These are phyloP conservation scores for Cudoniella acicularis DNA, from an alignment of 495 filamentous ascomycete species.

Conservation along the genomic window DNA sequence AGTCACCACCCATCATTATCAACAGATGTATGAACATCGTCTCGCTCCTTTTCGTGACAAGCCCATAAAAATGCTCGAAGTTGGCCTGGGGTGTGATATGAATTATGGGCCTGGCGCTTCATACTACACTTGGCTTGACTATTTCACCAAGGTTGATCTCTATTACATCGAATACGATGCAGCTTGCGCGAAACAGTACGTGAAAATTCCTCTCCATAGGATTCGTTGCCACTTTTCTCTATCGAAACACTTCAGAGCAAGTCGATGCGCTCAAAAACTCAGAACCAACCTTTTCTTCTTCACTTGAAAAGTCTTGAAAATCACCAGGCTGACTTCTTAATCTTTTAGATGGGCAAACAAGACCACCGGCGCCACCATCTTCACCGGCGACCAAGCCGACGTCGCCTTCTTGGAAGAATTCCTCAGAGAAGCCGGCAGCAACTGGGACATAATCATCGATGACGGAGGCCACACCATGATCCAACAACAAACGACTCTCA, in stretches of 20 bases:
- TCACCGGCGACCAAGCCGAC: conserved; percentile 9
- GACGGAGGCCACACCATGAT: conserved; percentile 16
- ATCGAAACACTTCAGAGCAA: no score
- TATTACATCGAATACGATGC: conserved; percentile 19
- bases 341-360: neutral
- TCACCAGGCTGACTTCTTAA: no score
- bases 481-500: conserved; percentile 9
- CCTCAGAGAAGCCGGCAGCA: conserved; percentile 5
- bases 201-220: neutral
- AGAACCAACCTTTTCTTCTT: no score
- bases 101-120: conserved; percentile 14
- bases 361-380: conserved; percentile 1
- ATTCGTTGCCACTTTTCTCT: neutral
- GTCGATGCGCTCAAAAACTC: no score
- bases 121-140: conserved; percentile 18
- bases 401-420: conserved; percentile 10
- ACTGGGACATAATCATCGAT: conserved; percentile 19
- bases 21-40: conserved; percentile 3
- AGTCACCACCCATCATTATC: conserved; percentile 5
- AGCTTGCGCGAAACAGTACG: conserved; percentile 8
- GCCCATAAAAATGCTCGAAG: conserved; percentile 14
- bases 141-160: conserved; percentile 9
- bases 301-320: no score
- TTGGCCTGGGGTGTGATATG: conserved; percentile 17
- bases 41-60: conserved; percentile 12